Percentiles rank a stretch among this genome's conserved stretches.
Evolutionary conservation across 768 basidiomycete species (phyloP).

Genomic region (Boletus barrowsii): DNA sequence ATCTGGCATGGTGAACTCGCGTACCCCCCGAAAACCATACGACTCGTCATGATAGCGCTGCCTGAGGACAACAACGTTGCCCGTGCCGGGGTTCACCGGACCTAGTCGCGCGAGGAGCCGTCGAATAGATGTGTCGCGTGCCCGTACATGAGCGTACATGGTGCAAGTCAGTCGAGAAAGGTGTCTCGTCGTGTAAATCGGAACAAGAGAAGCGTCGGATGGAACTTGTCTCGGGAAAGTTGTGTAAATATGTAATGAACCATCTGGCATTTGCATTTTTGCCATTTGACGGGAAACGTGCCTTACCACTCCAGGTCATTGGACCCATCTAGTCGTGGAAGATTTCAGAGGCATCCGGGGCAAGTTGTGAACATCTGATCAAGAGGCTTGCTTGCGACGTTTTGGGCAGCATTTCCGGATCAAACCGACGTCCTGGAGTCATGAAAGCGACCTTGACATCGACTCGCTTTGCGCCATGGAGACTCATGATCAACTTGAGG

Average conservation of each 20-base stretch:
- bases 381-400: no score
- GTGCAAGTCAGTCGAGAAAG: not conserved
- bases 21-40: constrained; percentile 69
- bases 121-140: constrained; percentile 12
- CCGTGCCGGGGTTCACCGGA: not conserved
- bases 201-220: not conserved
- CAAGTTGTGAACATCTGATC: no score
- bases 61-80: constrained; percentile 22
- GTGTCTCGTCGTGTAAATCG: not conserved
- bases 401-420: no score
- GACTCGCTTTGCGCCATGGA: no score
- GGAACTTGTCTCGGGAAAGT: constrained; percentile 11
- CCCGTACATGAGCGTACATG: constrained; percentile 19
- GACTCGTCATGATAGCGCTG: constrained; percentile 72
- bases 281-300: no score
- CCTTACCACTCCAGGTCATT: no score
- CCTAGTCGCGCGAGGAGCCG: constrained; percentile 9
- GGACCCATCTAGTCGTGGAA: no score
- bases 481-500: no score
- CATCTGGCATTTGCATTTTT: not conserved
- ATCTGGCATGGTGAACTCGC: constrained; percentile 64
- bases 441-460: no score
- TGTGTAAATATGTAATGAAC: not conserved
- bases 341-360: no score
- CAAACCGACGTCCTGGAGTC: no score